These are phyloP conservation scores for Dissophora globulifera DNA, from an alignment of 192 early-diverging fungal genomes.

Conservation along the genomic window DNA sequence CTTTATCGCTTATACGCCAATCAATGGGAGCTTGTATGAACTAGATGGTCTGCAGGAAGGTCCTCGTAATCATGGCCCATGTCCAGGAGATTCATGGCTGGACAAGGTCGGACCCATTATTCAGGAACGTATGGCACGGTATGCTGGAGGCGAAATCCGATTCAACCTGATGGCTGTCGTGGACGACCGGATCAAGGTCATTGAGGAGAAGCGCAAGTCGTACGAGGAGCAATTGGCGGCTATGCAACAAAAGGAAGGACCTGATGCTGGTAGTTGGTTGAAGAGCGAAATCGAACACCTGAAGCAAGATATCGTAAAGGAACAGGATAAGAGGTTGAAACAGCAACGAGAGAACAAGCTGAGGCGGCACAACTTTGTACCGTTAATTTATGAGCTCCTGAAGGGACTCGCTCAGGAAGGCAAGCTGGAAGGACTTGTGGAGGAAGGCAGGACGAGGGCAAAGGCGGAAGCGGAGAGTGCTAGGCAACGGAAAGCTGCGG, in stretches of 20 bases:
- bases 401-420: slow-evolving; percentile 68
- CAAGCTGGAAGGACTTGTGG: slow-evolving; percentile 58
- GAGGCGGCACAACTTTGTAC: slow-evolving; percentile 83
- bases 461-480: slow-evolving; percentile 43
- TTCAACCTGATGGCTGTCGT: slow-evolving; percentile 87
- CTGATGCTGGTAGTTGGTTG: slow-evolving; percentile 55
- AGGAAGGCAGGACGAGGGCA: slow-evolving; percentile 60
- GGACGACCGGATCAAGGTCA: slow-evolving; percentile 67
- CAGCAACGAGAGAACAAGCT: slow-evolving; percentile 72
- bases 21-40: slow-evolving; percentile 79
- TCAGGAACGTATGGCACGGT: slow-evolving; percentile 72
- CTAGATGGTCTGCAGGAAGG: slow-evolving; percentile 77
- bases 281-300: slow-evolving; percentile 62
- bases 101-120: slow-evolving; percentile 72
- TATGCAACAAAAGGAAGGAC: slow-evolving; percentile 48
- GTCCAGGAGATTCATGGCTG: slow-evolving; percentile 72
- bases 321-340: slow-evolving; percentile 63
- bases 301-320: slow-evolving; percentile 64
- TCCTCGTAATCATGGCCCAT: slow-evolving; percentile 75
- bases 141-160: slow-evolving; percentile 70
- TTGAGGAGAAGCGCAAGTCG: slow-evolving; percentile 58
- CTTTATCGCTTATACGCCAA: slow-evolving; percentile 82
- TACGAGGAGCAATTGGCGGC: slow-evolving; percentile 64
- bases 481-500: slow-evolving; percentile 31
- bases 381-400: slow-evolving; percentile 74